Percentiles rank a stretch among this genome's conserved stretches.
Evolutionary conservation across 179 eudicot species (phyloP).

Genomic region (Silene coronaria): DNA sequence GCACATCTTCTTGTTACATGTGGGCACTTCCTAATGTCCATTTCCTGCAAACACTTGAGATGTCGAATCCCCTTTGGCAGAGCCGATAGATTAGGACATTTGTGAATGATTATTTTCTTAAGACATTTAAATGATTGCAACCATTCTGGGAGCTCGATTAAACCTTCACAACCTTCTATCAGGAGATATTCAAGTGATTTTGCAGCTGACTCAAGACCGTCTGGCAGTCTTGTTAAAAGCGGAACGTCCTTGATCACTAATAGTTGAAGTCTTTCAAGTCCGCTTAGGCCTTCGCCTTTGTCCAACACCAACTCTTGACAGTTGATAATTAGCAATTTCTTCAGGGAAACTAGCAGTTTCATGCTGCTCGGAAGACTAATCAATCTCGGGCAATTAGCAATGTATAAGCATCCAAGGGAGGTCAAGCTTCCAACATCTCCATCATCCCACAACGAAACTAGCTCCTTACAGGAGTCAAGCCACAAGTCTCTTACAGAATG

Average conservation of each 20-base stretch:
- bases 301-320: too few relatives aligned
- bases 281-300: too few relatives aligned
- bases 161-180: background rate
- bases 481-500: constrained; percentile 22
- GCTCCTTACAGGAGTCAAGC: constrained; percentile 20
- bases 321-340: too few relatives aligned
- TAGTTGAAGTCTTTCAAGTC: too few relatives aligned
- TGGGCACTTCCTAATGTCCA: background rate
- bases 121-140: too few relatives aligned
- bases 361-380: too few relatives aligned
- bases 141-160: too few relatives aligned
- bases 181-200: constrained; percentile 8
- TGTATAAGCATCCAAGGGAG: too few relatives aligned
- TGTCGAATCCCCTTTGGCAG: constrained; percentile 4
- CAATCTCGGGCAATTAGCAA: too few relatives aligned
- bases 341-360: too few relatives aligned
- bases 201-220: constrained; percentile 14
- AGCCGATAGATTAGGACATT: constrained; percentile 8
- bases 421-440: constrained; percentile 15
- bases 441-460: constrained; percentile 27
- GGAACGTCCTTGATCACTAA: background rate
- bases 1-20: too few relatives aligned
- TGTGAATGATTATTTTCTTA: too few relatives aligned
- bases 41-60: background rate
- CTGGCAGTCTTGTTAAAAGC: background rate